phyloP scores from a whole-genome alignment of 148 eudicot genomes.

The Fagopyrum esculentum region DNA sequence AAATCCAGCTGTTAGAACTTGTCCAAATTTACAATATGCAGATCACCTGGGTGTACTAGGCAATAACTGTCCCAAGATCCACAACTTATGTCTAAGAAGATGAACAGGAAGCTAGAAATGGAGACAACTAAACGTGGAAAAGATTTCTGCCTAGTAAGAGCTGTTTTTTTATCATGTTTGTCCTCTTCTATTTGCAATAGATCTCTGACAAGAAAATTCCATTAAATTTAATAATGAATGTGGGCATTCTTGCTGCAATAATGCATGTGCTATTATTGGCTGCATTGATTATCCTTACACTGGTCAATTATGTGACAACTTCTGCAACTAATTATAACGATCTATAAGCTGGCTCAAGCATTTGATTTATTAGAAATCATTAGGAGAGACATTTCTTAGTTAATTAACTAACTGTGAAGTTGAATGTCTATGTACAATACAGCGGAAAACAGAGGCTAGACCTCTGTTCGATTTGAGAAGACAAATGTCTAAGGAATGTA shows the following conservation, averaged over 20 bases:
- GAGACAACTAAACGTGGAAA: background rate
- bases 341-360: background rate
- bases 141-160: background rate
- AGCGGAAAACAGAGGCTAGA: background rate
- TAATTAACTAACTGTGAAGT: background rate
- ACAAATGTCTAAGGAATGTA: conserved; percentile 13
- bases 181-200: background rate
- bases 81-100: background rate
- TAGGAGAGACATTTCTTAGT: background rate
- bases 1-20: conserved; percentile 8
- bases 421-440: conserved; percentile 5
- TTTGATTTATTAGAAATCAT: background rate
- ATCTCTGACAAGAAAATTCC: background rate
- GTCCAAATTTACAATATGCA: conserved; percentile 5
- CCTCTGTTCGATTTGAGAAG: background rate
- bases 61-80: background rate
- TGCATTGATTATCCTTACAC: background rate
- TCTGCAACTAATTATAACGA: too few relatives aligned
- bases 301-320: too few relatives aligned
- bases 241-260: conserved; percentile 7
- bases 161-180: background rate
- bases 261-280: background rate
- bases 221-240: conserved; percentile 4
- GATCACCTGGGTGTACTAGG: background rate
- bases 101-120: background rate